Base-by-base conservation (phyloP, 441 rosid species). In the Adansonia rubrostipa region DNA sequence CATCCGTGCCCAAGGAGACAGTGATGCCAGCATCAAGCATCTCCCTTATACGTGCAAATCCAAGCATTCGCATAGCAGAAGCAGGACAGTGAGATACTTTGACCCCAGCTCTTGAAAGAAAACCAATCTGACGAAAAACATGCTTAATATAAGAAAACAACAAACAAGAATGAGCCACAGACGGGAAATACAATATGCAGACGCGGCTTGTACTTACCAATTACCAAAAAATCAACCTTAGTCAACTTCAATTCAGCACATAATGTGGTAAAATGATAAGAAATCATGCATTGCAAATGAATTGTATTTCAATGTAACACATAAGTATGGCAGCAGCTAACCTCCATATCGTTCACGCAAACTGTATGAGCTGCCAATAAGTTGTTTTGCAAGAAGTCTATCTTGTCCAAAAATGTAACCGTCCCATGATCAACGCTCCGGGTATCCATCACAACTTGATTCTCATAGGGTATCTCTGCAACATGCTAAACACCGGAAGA, bases 31-130 rank as follows among this genome's bases (percentile, higher is more conserved):
- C 85, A 14, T 80, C 75, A 75, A 90, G 88, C 94, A 92, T 89
- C 87, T 92, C 90, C 73, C 54, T 87, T 17, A 90, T 75, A 44
- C 84, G 92, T 65, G 94, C 92, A 81, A 89, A 90, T 75, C 96
- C 96, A 75, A 92, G 96, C 94, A 92, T 88, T 71, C 88, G 89
- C 96, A 92, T 92, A 20, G 96, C 93, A 74, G 94, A 76, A 76
- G 92, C 93, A 4, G 93, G 94, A 80, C 96, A 92, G 74, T 92
- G 92, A 83, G 96, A 90, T 73, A 92, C 90, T 82, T 92, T 92
- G 72, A 90, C 93, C 62, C 85, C 91, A 74, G 91, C 92, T 72
- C 74, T 85, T 80, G 93, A 86, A 73, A 90, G 93, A 79, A 80
- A 84, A 77, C 79, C 91, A 74, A 92, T 89, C 96, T 92, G 85